Evolutionary conservation across 2,329 filamentous ascomycete species (phyloP).

Genomic region (Pseudofabraea citricarpa): DNA sequence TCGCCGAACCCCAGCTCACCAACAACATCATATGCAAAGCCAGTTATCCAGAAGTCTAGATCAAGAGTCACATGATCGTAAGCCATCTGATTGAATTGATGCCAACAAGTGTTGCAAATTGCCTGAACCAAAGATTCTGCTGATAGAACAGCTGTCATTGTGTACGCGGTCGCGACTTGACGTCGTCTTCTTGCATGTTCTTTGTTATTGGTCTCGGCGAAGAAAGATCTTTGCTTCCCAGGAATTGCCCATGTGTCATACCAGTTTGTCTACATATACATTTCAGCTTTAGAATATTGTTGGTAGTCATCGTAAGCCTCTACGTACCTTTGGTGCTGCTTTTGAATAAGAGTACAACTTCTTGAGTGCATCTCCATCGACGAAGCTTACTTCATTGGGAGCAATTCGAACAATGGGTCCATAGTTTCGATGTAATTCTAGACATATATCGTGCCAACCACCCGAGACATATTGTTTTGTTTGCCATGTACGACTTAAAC

Average conservation of each 20-base stretch:
- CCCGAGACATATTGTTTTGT: conserved; percentile 1
- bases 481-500: conserved; percentile 3
- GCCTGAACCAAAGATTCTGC: conserved; percentile 8
- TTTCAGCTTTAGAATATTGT: too few relatives aligned
- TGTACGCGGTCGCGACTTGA: conserved; percentile 32
- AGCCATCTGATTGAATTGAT: conserved; percentile 3
- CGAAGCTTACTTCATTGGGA: conserved; percentile 25
- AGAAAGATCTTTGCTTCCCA: conserved; percentile 11
- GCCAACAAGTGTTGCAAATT: background rate
- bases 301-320: too few relatives aligned
- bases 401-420: conserved; percentile 23
- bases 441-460: conserved; percentile 3
- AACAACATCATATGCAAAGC: conserved; percentile 34
- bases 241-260: background rate
- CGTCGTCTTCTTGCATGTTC: conserved; percentile 32
- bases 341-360: conserved; percentile 15
- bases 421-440: conserved; percentile 17
- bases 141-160: conserved; percentile 17
- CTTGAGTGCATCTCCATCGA: conserved; percentile 18
- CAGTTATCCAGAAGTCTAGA: conserved; percentile 1
- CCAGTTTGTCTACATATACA: conserved; percentile 2
- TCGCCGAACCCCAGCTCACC: conserved; percentile 35
- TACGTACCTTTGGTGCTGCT: background rate
- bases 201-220: conserved; percentile 33
- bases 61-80: background rate